These are phyloP conservation scores for Colletotrichum camelliae DNA, from an alignment of 2,329 filamentous ascomycete species.

Conservation along the genomic window DNA sequence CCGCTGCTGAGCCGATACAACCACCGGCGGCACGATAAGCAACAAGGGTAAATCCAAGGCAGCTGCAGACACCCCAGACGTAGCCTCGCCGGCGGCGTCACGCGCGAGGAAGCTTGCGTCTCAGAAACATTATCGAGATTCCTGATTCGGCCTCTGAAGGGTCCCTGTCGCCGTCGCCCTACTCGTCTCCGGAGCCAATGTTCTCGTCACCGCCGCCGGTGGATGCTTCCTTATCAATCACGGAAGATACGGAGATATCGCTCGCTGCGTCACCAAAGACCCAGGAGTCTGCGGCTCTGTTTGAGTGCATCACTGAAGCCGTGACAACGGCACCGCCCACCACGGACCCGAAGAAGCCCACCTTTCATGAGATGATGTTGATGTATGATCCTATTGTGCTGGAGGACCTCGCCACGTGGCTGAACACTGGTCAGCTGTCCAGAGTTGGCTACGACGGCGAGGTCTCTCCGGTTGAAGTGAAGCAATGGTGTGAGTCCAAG, in stretches of 20 bases:
- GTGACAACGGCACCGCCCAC: constrained; percentile 57
- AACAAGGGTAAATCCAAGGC: neutral
- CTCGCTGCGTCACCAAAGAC: constrained; percentile 39
- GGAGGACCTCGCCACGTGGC: constrained; percentile 83
- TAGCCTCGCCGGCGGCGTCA: constrained; percentile 26
- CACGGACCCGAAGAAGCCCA: constrained; percentile 57
- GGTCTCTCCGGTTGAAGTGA: constrained; percentile 69
- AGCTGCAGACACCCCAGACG: constrained; percentile 11
- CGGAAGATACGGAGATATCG: constrained; percentile 51
- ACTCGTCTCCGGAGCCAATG: constrained; percentile 38
- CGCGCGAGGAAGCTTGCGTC: constrained; percentile 28
- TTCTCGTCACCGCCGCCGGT: constrained; percentile 50
- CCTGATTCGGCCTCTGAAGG: constrained; percentile 55
- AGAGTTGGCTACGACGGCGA: constrained; percentile 70
- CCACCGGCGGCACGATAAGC: neutral
- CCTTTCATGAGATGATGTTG: constrained; percentile 92
- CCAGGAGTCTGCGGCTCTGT: constrained; percentile 49
- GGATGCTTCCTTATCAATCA: constrained; percentile 49
- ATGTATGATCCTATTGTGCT: constrained; percentile 91
- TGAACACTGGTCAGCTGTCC: constrained; percentile 75
- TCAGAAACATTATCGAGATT: constrained; percentile 47
- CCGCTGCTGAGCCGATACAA: neutral
- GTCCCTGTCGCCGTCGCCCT: constrained; percentile 30
- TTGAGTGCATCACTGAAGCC: constrained; percentile 59
- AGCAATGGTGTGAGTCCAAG: constrained; percentile 88